phyloP scores from a whole-genome alignment of 2,329 filamentous ascomycete genomes.

The Aspergillus latus region DNA sequence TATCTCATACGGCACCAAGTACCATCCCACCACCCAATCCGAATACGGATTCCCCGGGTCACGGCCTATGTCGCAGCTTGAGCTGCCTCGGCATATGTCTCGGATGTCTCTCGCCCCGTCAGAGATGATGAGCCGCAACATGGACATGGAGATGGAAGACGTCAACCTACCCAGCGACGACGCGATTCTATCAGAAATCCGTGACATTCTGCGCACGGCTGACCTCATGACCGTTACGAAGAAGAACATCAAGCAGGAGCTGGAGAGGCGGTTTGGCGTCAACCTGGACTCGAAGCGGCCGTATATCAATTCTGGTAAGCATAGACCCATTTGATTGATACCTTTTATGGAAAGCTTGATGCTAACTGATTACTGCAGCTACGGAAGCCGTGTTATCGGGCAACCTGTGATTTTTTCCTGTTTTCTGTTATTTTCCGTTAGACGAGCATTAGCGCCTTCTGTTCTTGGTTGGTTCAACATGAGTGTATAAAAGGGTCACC shows the following conservation, averaged over 20 bases:
- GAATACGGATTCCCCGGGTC: constrained; percentile 71
- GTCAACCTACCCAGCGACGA: constrained; percentile 85
- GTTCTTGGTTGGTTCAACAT: not conserved
- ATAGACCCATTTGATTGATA: not conserved
- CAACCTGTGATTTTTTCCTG: not conserved
- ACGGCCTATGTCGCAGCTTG: constrained; percentile 60
- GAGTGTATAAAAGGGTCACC: not conserved
- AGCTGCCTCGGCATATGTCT: constrained; percentile 58
- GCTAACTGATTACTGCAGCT: not conserved
- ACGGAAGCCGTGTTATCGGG: not conserved
- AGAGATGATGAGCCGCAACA: constrained; percentile 64
- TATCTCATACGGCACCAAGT: constrained; percentile 90
- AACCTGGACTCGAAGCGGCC: constrained; percentile 81
- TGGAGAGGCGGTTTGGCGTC: constrained; percentile 87
- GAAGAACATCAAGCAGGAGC: constrained; percentile 93
- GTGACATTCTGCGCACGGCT: constrained; percentile 85
- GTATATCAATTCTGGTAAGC: constrained; percentile 89
- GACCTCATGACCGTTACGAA: constrained; percentile 98
- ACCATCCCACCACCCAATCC: constrained; percentile 61
- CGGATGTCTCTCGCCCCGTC: constrained; percentile 79
- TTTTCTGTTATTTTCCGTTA: not conserved
- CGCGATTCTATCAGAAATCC: constrained; percentile 85
- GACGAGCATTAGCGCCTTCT: not conserved
- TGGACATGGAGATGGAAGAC: constrained; percentile 72
- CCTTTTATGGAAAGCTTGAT: not conserved